Conservation (phyloP, 2,329 filamentous ascomycete species). For the Pyrenochaeta sp. region DNA sequence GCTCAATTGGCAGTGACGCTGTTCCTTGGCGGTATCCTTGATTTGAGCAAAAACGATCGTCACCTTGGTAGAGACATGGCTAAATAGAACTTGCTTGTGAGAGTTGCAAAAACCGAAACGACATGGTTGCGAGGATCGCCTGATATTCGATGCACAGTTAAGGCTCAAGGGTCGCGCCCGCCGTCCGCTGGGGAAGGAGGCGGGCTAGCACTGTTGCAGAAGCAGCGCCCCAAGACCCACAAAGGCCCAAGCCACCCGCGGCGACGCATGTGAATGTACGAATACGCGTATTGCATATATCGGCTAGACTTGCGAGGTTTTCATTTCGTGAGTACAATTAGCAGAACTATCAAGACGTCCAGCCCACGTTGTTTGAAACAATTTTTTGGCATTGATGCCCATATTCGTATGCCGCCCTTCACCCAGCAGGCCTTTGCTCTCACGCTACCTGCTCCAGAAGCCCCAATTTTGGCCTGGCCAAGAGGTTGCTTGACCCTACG, state of each 20-base stretch:
- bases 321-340: background rate
- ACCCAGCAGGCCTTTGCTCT: too few species aligned
- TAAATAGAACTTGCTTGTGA: slow-evolving; percentile 9
- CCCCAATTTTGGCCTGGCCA: too few species aligned
- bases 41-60: slow-evolving; percentile 5
- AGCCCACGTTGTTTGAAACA: too few species aligned
- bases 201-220: slow-evolving; percentile 11
- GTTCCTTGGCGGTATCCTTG: slow-evolving; percentile 28
- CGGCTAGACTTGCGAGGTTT: background rate
- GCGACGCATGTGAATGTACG: background rate
- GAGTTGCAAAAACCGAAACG: slow-evolving; percentile 1
- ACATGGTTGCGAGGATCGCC: slow-evolving; percentile 11
- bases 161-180: background rate
- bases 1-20: slow-evolving; percentile 15
- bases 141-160: slow-evolving; percentile 9
- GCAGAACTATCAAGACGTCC: too few species aligned
- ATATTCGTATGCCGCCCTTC: too few species aligned
- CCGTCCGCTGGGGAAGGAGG: background rate
- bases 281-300: slow-evolving; percentile 4
- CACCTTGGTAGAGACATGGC: slow-evolving; percentile 8
- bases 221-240: slow-evolving; percentile 11
- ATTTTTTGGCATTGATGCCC: too few species aligned
- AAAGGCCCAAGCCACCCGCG: slow-evolving; percentile 11
- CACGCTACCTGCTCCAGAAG: too few species aligned
- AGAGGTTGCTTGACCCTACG: background rate